Evolutionary conservation across 352 stramenopile genomes (phyloP).

Genomic region (Phytopythium ostracodes): DNA sequence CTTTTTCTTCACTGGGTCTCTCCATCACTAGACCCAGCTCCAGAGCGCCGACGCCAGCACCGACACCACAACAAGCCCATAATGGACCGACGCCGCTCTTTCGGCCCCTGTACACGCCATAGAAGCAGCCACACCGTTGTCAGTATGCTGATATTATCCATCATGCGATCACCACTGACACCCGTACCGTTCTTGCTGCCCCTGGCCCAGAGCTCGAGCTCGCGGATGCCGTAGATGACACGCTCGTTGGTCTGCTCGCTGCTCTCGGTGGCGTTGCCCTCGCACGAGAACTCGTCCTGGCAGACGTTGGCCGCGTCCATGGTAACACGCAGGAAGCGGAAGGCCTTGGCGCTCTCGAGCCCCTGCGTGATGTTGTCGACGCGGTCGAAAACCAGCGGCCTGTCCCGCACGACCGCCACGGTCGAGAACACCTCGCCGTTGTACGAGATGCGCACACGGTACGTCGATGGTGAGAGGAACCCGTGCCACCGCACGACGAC

Average conservation of each 20-base stretch:
- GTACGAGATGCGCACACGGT: conserved; percentile 59
- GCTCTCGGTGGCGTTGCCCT: conserved; percentile 18
- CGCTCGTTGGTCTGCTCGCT: conserved; percentile 40
- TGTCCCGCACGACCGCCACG: conserved; percentile 38
- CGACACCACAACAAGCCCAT: background rate
- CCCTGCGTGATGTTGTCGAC: conserved; percentile 56
- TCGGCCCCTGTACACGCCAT: background rate
- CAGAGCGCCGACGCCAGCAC: no score
- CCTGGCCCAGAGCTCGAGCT: conserved; percentile 71
- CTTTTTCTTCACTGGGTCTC: background rate
- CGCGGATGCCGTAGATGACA: conserved; percentile 73
- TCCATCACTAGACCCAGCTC: no score
- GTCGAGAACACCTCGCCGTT: conserved; percentile 59
- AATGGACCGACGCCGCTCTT: background rate
- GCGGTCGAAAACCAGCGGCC: conserved; percentile 50
- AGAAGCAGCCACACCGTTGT: background rate
- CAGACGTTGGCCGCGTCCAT: conserved; percentile 52
- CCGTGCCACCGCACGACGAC: conserved; percentile 78
- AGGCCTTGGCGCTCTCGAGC: conserved; percentile 37
- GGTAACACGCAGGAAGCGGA: conserved; percentile 50
- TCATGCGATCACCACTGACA: background rate
- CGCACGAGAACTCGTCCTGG: conserved; percentile 32
- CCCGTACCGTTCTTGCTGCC: conserved; percentile 40
- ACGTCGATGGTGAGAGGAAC: conserved; percentile 53
- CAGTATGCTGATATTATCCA: background rate